Conservation (phyloP, 2,329 filamentous ascomycete species). For the Bisporella sp. region DNA sequence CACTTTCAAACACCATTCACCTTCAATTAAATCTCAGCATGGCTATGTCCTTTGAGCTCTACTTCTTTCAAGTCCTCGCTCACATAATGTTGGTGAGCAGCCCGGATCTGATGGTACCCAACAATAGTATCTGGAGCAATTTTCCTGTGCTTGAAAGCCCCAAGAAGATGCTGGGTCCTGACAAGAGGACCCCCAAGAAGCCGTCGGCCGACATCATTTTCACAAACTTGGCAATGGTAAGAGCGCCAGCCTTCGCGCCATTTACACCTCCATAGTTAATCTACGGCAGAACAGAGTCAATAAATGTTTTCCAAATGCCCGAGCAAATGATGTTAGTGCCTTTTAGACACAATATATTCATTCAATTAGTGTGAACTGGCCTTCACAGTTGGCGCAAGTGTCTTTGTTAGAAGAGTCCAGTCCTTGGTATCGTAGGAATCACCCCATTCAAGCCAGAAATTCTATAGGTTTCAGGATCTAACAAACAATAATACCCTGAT, state of each 20-base stretch:
- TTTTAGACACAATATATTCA: too few species aligned
- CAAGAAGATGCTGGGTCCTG: conserved; percentile 60
- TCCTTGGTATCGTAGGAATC: too few species aligned
- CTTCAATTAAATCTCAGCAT: conserved; percentile 21
- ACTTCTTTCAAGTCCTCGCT: conserved; percentile 12
- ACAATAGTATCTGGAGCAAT: conserved; percentile 50
- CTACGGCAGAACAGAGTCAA: too few species aligned
- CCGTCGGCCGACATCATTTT: conserved; percentile 48
- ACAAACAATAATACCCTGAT: too few species aligned
- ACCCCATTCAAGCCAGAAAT: too few species aligned
- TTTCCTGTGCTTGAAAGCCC: conserved; percentile 51
- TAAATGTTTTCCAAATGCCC: too few species aligned
- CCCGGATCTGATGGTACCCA: conserved; percentile 32
- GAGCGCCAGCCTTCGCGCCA: conserved; percentile 51
- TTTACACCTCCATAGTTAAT: conserved; percentile 61
- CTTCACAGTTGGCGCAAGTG: too few species aligned
- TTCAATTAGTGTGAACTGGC: too few species aligned
- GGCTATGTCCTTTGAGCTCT: conserved; percentile 18
- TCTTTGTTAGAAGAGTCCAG: too few species aligned
- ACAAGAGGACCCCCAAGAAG: conserved; percentile 53
- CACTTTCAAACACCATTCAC: conserved; percentile 23
- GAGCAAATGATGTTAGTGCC: too few species aligned
- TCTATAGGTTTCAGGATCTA: too few species aligned
- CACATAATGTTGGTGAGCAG: conserved; percentile 17
- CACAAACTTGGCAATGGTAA: conserved; percentile 54